A percentile compares a stretch with the other conserved stretches of the same genome.
Conservation (phyloP, 768 basidiomycete genomes). For the Leccinum uliginosum region DNA sequence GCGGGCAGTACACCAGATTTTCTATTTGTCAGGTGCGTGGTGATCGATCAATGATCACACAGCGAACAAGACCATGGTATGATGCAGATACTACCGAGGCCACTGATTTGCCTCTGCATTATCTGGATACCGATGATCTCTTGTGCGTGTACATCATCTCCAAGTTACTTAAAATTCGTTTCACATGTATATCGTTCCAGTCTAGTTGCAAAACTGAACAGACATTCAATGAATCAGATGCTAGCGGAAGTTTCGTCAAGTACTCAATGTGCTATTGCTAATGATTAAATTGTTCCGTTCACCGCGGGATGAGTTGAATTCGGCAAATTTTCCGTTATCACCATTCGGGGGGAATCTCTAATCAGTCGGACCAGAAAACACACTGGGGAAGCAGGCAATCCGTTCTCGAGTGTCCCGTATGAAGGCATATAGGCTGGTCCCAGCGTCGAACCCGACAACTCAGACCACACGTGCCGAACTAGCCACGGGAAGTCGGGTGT, state of each 20-base stretch:
- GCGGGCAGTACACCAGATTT: neutral
- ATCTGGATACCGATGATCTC: neutral
- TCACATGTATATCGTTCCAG: neutral
- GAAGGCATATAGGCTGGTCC: neutral
- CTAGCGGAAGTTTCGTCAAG: neutral
- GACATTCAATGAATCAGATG: neutral
- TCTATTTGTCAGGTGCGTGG: neutral
- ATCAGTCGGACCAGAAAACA: neutral
- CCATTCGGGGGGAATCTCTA: neutral
- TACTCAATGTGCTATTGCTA: neutral
- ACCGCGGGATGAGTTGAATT: neutral
- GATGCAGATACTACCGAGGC: neutral
- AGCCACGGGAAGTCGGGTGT: neutral
- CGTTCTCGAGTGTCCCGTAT: neutral
- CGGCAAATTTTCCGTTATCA: neutral
- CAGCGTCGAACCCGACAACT: neutral
- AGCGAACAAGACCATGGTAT: neutral
- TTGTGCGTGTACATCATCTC: neutral
- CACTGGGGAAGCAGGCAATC: neutral
- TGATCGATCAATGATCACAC: neutral
- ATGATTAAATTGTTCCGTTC: neutral
- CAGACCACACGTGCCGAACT: neutral
- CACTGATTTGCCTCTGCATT: neutral
- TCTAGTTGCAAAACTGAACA: neutral
- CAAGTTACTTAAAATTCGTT: neutral